These are phyloP conservation scores for Sphaceloma murrayae DNA, from an alignment of 2,329 filamentous ascomycete species.

Conservation along the genomic window DNA sequence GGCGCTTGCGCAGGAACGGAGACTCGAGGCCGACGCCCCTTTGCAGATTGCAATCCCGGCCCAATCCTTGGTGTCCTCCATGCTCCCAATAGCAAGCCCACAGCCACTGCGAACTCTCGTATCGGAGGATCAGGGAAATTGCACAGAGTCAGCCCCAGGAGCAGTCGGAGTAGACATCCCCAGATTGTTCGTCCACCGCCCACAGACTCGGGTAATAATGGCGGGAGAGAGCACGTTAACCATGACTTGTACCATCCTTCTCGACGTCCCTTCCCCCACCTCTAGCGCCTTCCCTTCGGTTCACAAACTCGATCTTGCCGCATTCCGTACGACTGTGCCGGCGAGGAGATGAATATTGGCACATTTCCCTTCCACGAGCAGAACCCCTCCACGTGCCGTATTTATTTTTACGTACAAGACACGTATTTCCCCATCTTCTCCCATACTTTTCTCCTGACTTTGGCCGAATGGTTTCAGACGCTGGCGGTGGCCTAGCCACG, in stretches of 20 bases:
- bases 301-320: too few species aligned
- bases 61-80: neutral
- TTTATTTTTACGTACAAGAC: conserved; percentile 7
- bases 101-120: neutral
- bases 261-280: too few species aligned
- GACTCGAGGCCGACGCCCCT: neutral
- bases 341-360: too few species aligned
- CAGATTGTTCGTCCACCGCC: conserved; percentile 7
- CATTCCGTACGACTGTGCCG: too few species aligned
- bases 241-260: too few species aligned
- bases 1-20: conserved; percentile 14
- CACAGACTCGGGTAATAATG: neutral
- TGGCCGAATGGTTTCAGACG: too few species aligned
- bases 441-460: conserved; percentile 13
- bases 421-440: too few species aligned
- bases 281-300: too few species aligned
- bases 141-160: conserved; percentile 6
- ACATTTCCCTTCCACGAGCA: too few species aligned
- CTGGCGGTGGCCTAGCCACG: too few species aligned
- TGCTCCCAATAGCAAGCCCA: conserved; percentile 4
- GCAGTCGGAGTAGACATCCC: conserved; percentile 4
- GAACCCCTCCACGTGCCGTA: too few species aligned
- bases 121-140: neutral
- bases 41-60: conserved; percentile 14
- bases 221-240: neutral